A percentile compares a stretch with the other conserved stretches of the same genome.
phyloP scores from a whole-genome alignment of 805 yeast genomes.

The Starmerella vaccinii region DNA sequence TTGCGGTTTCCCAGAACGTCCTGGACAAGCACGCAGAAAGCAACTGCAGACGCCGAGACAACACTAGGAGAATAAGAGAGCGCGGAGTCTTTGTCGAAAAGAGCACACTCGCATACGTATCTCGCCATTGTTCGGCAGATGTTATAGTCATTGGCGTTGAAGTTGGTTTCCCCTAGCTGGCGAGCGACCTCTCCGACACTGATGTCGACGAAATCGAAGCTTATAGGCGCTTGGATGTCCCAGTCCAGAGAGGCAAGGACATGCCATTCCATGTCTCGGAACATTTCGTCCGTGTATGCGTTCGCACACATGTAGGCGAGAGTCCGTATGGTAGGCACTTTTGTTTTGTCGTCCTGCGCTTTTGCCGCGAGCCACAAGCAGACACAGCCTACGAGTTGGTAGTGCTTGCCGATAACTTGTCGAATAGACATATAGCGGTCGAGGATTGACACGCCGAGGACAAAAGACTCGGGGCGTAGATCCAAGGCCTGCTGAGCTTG shows the following conservation, averaged over 20 bases:
- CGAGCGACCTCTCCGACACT: slow-evolving; percentile 17
- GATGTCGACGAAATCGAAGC: slow-evolving; percentile 37
- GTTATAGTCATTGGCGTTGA: slow-evolving; percentile 16
- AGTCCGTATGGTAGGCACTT: slow-evolving; percentile 65
- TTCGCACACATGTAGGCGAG: slow-evolving; percentile 62
- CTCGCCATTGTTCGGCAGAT: slow-evolving; percentile 22
- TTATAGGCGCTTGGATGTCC: slow-evolving; percentile 57
- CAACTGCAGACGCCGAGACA: slow-evolving; percentile 32
- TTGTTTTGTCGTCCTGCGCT: slow-evolving; percentile 60
- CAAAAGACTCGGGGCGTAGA: slow-evolving; percentile 58
- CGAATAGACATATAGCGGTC: slow-evolving; percentile 88
- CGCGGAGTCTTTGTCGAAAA: slow-evolving; percentile 29
- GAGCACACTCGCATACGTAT: slow-evolving; percentile 32
- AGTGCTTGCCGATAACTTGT: slow-evolving; percentile 72
- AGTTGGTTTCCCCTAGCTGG: slow-evolving; percentile 10
- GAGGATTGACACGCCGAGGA: slow-evolving; percentile 59
- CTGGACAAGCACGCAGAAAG: slow-evolving; percentile 27
- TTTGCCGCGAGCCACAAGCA: slow-evolving; percentile 91
- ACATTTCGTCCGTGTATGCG: slow-evolving; percentile 50
- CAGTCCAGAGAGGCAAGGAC: slow-evolving; percentile 61
- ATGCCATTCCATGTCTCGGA: slow-evolving; percentile 68
- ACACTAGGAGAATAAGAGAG: slow-evolving; percentile 26
- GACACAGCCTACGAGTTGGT: slow-evolving; percentile 82
- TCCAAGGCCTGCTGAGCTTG: slow-evolving; percentile 51
- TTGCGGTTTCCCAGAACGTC: slow-evolving; percentile 19